These are phyloP conservation scores for Phytophthora chlamydospora DNA, from an alignment of 352 stramenopile species.

Conservation along the genomic window DNA sequence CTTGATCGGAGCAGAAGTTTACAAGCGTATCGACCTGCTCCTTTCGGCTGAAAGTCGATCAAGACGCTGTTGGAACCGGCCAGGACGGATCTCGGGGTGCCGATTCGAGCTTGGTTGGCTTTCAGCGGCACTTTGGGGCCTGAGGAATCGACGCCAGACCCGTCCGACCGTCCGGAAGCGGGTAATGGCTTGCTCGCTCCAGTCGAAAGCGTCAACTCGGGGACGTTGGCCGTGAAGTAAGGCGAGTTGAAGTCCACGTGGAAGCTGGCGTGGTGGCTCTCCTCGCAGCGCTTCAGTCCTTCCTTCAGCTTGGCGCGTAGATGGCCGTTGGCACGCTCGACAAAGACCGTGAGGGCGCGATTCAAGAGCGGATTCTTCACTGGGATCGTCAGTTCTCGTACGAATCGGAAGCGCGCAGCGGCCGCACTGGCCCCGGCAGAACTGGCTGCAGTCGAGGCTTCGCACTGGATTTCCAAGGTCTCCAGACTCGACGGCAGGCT, in stretches of 20 bases:
- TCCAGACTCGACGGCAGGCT: conserved; percentile 80
- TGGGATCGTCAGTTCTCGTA: conserved; percentile 80
- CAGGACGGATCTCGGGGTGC: conserved; percentile 46
- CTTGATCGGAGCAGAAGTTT: conserved; percentile 70
- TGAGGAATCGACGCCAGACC: conserved; percentile 9
- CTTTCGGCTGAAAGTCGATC: conserved; percentile 79
- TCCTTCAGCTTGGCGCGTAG: conserved; percentile 81
- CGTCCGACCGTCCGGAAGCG: conserved; percentile 24
- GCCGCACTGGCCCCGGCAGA: conserved; percentile 3
- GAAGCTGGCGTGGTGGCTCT: conserved; percentile 69
- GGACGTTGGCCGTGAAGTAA: conserved; percentile 74
- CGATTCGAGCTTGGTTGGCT: conserved; percentile 57
- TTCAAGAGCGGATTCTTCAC: conserved; percentile 82
- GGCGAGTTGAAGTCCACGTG: conserved; percentile 87
- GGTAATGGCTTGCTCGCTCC: conserved; percentile 15
- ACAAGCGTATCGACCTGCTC: conserved; percentile 69
- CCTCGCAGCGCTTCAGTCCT: conserved; percentile 78
- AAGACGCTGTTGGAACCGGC: conserved; percentile 57
- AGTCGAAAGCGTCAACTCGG: conserved; percentile 49
- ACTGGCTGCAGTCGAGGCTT: conserved; percentile 32
- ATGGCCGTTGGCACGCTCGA: conserved; percentile 73
- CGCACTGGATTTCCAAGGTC: conserved; percentile 83
- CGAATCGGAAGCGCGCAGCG: conserved; percentile 50
- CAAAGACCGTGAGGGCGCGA: conserved; percentile 66
- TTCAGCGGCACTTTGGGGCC: conserved; percentile 35